Percentiles rank a stretch among this genome's conserved stretches.
These are phyloP conservation scores for Paramecium caudatum DNA, from an alignment of 73 alveolate genomes.

Conservation along the genomic window DNA sequence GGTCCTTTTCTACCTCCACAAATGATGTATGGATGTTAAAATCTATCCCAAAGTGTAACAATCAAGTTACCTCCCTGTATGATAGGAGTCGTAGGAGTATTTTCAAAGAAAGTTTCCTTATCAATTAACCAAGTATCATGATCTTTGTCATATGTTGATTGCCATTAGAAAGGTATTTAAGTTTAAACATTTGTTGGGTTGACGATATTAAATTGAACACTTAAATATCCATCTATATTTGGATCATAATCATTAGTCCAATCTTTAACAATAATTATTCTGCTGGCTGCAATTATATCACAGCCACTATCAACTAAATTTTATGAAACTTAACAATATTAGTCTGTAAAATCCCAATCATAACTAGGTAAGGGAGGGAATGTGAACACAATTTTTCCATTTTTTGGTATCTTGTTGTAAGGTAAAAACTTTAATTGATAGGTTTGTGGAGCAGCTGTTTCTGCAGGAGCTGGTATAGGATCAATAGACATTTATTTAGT, in stretches of 20 bases:
- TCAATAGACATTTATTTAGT: slow-evolving; percentile 14
- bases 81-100: not conserved
- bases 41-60: slow-evolving; percentile 53
- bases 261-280: slow-evolving; percentile 61
- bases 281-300: slow-evolving; percentile 47
- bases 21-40: slow-evolving; percentile 53
- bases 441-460: slow-evolving; percentile 16
- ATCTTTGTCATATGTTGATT: slow-evolving; percentile 45
- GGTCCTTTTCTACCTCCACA: slow-evolving; percentile 76
- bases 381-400: slow-evolving; percentile 52
- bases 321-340: slow-evolving; percentile 42
- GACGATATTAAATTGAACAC: slow-evolving; percentile 30
- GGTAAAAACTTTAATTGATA: slow-evolving; percentile 63
- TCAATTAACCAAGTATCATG: slow-evolving; percentile 28
- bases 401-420: slow-evolving; percentile 67
- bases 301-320: slow-evolving; percentile 61
- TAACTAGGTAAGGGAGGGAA: slow-evolving; percentile 25
- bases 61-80: slow-evolving; percentile 21
- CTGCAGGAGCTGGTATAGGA: slow-evolving; percentile 43
- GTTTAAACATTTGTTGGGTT: slow-evolving; percentile 60
- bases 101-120: slow-evolving; percentile 24
- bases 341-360: slow-evolving; percentile 64
- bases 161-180: slow-evolving; percentile 22
- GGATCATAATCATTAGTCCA: slow-evolving; percentile 73
- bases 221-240: slow-evolving; percentile 62